Base-by-base conservation (phyloP, 2,329 filamentous ascomycete genomes). In the Apiospora marii region DNA sequence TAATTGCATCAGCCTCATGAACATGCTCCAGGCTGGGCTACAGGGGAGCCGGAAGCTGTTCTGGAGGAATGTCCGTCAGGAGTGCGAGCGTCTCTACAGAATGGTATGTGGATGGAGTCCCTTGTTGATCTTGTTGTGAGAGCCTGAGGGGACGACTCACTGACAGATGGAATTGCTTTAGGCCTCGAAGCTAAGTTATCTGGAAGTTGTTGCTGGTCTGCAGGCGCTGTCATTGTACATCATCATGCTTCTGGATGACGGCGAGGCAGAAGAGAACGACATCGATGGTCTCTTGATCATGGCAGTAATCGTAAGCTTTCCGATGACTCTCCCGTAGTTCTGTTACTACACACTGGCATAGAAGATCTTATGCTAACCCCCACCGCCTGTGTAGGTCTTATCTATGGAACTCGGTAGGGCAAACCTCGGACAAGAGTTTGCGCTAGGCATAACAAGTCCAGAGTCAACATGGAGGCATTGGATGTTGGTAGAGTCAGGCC, bases 211-310 rank as follows among this genome's bases (percentile, higher is more conserved):
- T 68, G 81, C 82, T 71, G 81, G 80, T 19, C 82, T 85, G 80
- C 84, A 86, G 76, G 83, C 85, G 2, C 77, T 86, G 3, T 80
- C 79, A 1, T 82, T 86, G 19, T 86, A 86, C 73, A 81, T 84
- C 46, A 76, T 86, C 6, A 76, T 85, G 8, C 77, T 84, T 27
- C 49, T 86, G 41, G 80, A 83, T 68, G 84, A 87, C 78, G 84
- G 84, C 53, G 83, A 85, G 75, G 85, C 81, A 1, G 81, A 84
- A 0, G 69, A 84, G 43, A 86, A 85, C 73, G 81, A 85, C 67
- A 73, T 82, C 51, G 85, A 87, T 73, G 75, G 73, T 68, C 72
- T 85, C 10, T 72, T 86, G 61, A 58, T 83, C 6, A 74, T 74
- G 70, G 79, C 83, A 0, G 76, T 84, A 8, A 80, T 77, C 10